Percentiles rank a stretch among this genome's conserved stretches.
These are phyloP conservation scores for Dispira simplex DNA, from an alignment of 192 early-diverging fungal species.

Conservation along the genomic window DNA sequence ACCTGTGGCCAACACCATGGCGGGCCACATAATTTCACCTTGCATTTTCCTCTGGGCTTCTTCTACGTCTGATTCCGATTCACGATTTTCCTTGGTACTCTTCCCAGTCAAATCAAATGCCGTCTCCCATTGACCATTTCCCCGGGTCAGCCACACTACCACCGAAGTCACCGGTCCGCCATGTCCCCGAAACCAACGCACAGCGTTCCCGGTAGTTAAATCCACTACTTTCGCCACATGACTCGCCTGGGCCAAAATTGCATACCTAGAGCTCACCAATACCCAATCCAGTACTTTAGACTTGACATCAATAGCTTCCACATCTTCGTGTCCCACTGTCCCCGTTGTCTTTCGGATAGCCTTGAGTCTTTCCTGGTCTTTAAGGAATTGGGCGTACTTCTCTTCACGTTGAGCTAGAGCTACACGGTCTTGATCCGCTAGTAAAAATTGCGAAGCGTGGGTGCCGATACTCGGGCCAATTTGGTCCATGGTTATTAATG, in stretches of 20 bases:
- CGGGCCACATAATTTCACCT: background rate
- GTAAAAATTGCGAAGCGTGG: slow-evolving; percentile 8
- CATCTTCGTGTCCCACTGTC: background rate
- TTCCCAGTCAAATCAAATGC: too few relatives aligned
- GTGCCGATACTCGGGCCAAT: slow-evolving; percentile 10
- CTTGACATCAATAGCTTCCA: background rate
- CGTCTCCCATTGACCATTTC: background rate
- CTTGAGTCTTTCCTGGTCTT: background rate
- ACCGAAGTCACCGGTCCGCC: slow-evolving; percentile 4
- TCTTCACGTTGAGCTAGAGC: background rate
- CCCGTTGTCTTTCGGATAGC: background rate
- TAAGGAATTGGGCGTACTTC: slow-evolving; percentile 6
- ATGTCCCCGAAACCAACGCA: slow-evolving; percentile 4
- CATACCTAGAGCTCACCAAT: background rate
- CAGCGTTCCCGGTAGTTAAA: background rate
- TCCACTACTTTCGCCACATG: slow-evolving; percentile 3
- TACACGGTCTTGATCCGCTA: slow-evolving; percentile 10
- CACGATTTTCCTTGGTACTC: background rate
- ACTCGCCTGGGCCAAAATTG: slow-evolving; percentile 8
- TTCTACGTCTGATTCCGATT: background rate
- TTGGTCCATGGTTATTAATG: background rate
- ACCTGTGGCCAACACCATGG: slow-evolving; percentile 42
- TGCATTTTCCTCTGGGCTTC: background rate
- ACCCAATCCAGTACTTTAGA: background rate
- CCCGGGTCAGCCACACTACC: background rate